phyloP scores from a whole-genome alignment of 176 grass and related monocot species.

The Cymbopogon citratus region DNA sequence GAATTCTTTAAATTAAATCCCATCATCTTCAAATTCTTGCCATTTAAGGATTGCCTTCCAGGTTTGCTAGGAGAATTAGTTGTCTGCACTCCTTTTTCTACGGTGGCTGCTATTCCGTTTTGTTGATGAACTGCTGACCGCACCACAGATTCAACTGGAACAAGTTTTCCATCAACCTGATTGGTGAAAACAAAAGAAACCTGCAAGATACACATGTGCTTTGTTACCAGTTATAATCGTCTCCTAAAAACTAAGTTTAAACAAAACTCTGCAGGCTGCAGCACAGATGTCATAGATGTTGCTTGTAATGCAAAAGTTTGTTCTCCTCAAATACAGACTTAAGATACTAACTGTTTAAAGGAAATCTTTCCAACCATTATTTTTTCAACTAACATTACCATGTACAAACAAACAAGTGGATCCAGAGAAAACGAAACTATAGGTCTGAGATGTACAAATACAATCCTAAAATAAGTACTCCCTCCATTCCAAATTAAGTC shows the following conservation, averaged over 20 bases:
- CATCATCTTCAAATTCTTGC: slow-evolving; percentile 45
- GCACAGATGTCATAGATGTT: background rate
- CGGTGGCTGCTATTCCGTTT: slow-evolving; percentile 10
- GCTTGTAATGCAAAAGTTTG: background rate
- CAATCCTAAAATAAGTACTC: background rate
- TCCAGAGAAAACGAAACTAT: background rate
- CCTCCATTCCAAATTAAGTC: background rate
- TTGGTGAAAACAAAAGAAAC: slow-evolving; percentile 97
- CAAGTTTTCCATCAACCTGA: slow-evolving; percentile 94
- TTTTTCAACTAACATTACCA: background rate
- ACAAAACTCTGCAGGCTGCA: background rate
- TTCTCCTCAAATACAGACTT: background rate
- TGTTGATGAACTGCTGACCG: slow-evolving; percentile 38
- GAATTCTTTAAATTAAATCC: slow-evolving; percentile 45
- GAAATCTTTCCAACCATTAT: background rate
- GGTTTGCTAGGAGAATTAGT: slow-evolving; percentile 25
- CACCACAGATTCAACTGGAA: slow-evolving; percentile 71
- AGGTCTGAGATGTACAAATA: background rate
- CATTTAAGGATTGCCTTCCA: slow-evolving; percentile 34
- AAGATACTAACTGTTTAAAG: background rate
- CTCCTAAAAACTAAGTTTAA: slow-evolving; percentile 20
- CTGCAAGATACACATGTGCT: slow-evolving; percentile 48
- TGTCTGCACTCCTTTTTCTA: slow-evolving; percentile 24
- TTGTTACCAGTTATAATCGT: slow-evolving; percentile 1
- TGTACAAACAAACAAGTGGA: slow-evolving; percentile 1